These are phyloP conservation scores for Fomitopsis palustris DNA, from an alignment of 1,284 basidiomycete species.

Conservation along the genomic window DNA sequence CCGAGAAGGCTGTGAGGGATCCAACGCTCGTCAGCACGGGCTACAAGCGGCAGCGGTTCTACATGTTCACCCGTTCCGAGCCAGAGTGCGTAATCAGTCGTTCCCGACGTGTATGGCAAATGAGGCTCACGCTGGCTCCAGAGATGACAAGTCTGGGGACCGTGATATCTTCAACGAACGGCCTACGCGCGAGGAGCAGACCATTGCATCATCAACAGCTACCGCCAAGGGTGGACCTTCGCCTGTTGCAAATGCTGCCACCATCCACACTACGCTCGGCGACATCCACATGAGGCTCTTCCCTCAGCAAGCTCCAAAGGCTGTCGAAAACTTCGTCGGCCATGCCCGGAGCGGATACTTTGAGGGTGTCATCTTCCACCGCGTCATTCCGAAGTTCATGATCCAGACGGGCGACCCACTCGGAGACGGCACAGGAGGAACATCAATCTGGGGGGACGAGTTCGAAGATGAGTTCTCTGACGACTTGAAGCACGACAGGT, in stretches of 20 bases:
- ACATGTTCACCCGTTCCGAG: constrained; percentile 91
- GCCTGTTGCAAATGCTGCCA: constrained; percentile 71
- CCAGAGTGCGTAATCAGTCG: constrained; percentile 65
- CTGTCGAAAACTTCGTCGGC: constrained; percentile 97
- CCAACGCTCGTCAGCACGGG: constrained; percentile 94
- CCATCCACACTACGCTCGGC: constrained; percentile 93
- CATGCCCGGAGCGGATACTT: constrained; percentile 92
- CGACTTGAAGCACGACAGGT: constrained; percentile 88
- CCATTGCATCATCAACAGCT: constrained; percentile 72
- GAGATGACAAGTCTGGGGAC: constrained; percentile 84
- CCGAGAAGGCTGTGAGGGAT: constrained; percentile 79
- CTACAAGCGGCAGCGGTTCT: constrained; percentile 93
- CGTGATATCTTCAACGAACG: constrained; percentile 99
- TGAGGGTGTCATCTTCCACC: constrained; percentile 94
- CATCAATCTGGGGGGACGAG: constrained; percentile 89
- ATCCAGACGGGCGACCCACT: constrained; percentile 97
- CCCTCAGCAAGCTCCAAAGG: constrained; percentile 88
- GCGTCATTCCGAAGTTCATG: constrained; percentile 99
- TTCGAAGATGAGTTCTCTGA: constrained; percentile 97
- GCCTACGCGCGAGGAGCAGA: constrained; percentile 94
- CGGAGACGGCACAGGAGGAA: constrained; percentile 97
- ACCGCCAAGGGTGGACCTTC: constrained; percentile 51
- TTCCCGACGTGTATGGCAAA: background rate
- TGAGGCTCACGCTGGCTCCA: constrained; percentile 25
- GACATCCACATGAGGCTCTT: constrained; percentile 93